Base-by-base conservation (phyloP, 345 rosid species). In the Orychophragmus violaceus region DNA sequence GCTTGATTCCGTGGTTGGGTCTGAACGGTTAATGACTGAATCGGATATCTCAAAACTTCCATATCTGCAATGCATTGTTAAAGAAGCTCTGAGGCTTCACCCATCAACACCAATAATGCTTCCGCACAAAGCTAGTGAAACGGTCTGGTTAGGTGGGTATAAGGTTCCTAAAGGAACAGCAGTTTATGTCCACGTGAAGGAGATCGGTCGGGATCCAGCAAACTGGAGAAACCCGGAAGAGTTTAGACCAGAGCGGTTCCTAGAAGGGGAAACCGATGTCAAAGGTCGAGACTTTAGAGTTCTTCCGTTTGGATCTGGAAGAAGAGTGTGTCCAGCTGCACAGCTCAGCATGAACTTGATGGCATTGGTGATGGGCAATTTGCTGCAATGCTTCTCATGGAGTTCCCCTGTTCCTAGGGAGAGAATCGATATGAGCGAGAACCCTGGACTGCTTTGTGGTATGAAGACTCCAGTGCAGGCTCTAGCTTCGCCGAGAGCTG, bases 101-200 rank as follows among this genome's bases (percentile, higher is more conserved):
- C 85, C 82, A 0, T 80, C 85, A 24, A 83, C 82, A 2, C 82
- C 80, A 2, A 22, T 79, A 50, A 77, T 83, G 83, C 82, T 81
- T 25, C 87, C 87, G 0, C 85, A 83, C 35, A 76, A 49, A 58
- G 83, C 82, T 36, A 66, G 58, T n/a, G 59, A 68, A 24, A 45
- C 77, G 2, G 69, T 66, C 29, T 68, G 68, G 74, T 33, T 81
- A 3, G 80, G 84, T 16, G 82, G 85, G 41, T 79, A 76, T 2
- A 74, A 77, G 59, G 55, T 79, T 24, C 82, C 79, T 1, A 72
- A 72, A 37, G 83, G 80, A 30, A 50, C 83, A 0, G 35, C 68
- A 1, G 64, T 83, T 24, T 72, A 71, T 6, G 82, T 79, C 16
- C 66, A 83, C 5, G 75, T 78, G 28, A 74, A 81, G 81, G 79